Conservation (phyloP, 139 green algal species). For the Micromonas pusilla region DNA sequence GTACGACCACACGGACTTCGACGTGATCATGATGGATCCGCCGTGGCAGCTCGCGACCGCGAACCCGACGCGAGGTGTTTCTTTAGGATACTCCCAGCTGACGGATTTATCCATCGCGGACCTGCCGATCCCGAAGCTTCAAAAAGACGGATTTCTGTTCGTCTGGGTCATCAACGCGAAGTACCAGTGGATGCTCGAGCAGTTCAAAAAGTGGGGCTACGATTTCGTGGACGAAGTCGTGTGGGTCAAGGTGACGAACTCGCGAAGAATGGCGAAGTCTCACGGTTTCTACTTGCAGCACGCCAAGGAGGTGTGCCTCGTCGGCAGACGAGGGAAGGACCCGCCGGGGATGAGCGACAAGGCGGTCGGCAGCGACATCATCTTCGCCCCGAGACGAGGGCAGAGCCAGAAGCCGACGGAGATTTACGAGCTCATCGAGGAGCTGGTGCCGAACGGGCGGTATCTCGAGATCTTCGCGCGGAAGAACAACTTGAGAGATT, state of each 20-base stretch:
- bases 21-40: slow-evolving; percentile 91
- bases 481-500: slow-evolving; percentile 88
- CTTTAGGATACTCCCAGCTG: slow-evolving; percentile 84
- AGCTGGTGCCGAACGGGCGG: slow-evolving; percentile 72
- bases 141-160: slow-evolving; percentile 74
- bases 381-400: slow-evolving; percentile 74
- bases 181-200: slow-evolving; percentile 78
- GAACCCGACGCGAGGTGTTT: slow-evolving; percentile 83
- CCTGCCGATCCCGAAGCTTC: slow-evolving; percentile 70
- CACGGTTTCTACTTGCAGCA: slow-evolving; percentile 95
- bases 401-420: slow-evolving; percentile 94
- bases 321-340: slow-evolving; percentile 58
- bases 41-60: slow-evolving; percentile 91
- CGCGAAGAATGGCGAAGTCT: slow-evolving; percentile 78
- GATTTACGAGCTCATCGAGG: slow-evolving; percentile 90
- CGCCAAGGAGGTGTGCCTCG: slow-evolving; percentile 83
- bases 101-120: slow-evolving; percentile 68
- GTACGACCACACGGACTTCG: slow-evolving; percentile 43
- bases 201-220: slow-evolving; percentile 88
- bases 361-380: slow-evolving; percentile 65
- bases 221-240: slow-evolving; percentile 91
- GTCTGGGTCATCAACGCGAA: slow-evolving; percentile 96
- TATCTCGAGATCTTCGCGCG: slow-evolving; percentile 91
- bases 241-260: slow-evolving; percentile 93
- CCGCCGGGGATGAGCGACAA: slow-evolving; percentile 27